A percentile compares a stretch with the other conserved stretches of the same genome.
Conservation (phyloP, 78 protist genomes). For the Dictyostelium firmibasis region DNA sequence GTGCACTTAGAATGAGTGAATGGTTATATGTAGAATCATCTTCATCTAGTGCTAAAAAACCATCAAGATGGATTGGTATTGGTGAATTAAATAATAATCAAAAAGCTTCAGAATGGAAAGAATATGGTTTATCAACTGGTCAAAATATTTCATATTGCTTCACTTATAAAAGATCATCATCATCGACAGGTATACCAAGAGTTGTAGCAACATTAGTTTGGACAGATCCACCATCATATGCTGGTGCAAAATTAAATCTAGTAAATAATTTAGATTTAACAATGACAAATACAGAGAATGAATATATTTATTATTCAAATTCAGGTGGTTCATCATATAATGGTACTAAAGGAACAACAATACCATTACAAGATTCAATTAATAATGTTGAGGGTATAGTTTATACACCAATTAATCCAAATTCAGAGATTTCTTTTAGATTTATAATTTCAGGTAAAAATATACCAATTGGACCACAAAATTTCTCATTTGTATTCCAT, state of each 20-base stretch:
- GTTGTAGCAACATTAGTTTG: slow-evolving; percentile 87
- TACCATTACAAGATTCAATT: neutral
- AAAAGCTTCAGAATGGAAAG: slow-evolving; percentile 4
- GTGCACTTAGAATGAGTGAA: slow-evolving; percentile 45
- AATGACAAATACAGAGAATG: neutral
- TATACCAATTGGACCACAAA: slow-evolving; percentile 49
- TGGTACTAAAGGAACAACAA: neutral
- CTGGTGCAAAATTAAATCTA: slow-evolving; percentile 40
- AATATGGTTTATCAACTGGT: neutral
- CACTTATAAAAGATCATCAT: neutral
- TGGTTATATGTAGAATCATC: neutral
- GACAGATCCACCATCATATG: slow-evolving; percentile 86
- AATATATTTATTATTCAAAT: neutral
- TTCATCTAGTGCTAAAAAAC: too few species aligned
- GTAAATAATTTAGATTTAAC: slow-evolving; percentile 87
- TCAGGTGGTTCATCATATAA: neutral
- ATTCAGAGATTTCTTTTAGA: neutral
- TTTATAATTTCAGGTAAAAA: slow-evolving; percentile 21
- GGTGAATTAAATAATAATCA: slow-evolving; percentile 3
- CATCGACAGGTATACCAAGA: neutral
- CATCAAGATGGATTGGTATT: slow-evolving; percentile 2
- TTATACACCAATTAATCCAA: neutral
- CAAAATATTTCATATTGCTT: slow-evolving; percentile 10
- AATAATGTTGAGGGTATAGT: slow-evolving; percentile 86
- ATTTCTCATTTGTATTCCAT: slow-evolving; percentile 35